Evolutionary conservation across 371 early-diverging fungal species (phyloP), one percentile per base, ranked within the genome.

Genomic region (Mucor irregularis): DNA sequence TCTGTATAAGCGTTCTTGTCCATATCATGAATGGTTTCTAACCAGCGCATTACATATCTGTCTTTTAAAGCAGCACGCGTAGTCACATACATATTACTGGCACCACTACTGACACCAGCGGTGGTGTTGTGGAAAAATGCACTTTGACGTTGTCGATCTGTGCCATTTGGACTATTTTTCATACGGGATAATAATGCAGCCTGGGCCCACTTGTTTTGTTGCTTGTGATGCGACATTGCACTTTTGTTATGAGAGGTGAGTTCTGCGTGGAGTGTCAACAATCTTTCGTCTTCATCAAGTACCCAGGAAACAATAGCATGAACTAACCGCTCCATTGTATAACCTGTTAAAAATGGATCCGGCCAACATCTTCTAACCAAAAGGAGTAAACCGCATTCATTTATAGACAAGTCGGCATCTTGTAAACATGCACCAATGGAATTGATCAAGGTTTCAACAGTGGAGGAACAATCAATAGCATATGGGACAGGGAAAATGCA

Each of bases 361-460:
- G 85, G 85, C 80, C 82, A 83, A 39, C 83, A 79, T 9, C 81
- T 74, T 8, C 83, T 71, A 0, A 70, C 63, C 7, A 85, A 46
- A 2, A 85, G 30, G 28, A 81, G 50, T 48, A 82, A 62, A 0
- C 83, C 85, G 43, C 80, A 80, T 48, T 85, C 85, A 28, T 83
- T 85, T 24, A 83, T 47, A 1, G 82, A 72, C 34, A 85, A 30
- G 49, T 82, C 74, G 14, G 82, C 64, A 49, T 80, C 81, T 25
- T 63, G 56, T 7, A 85, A 56, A 48, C 83, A 85, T 0, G 81
- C 68, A 37, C 76, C 80, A 22, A 85, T 71, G 0, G 81, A 65
- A 17, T 78, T 74, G 14, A 85, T 67, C 43, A 83, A 44, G 0
- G 73, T 56, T 43, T 85, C 83, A 1, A 85, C 82, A 8, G 63